Evolutionary conservation across 257 asterid genomes (phyloP).

Genomic region (Solanum neorickii): DNA sequence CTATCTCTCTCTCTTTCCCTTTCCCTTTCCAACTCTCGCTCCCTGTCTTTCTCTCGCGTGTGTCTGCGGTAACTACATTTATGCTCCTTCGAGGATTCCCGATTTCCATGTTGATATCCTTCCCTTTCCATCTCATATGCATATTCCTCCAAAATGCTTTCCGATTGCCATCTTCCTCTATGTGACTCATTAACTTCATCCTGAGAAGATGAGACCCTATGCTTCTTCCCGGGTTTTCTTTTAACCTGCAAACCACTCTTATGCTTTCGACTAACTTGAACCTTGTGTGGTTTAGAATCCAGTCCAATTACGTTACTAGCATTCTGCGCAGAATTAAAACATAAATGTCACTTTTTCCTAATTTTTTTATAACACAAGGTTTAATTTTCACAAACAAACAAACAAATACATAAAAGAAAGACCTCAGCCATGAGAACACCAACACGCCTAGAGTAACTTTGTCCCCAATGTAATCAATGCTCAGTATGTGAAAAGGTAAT

Average conservation of each 20-base stretch:
- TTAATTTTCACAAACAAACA: neutral
- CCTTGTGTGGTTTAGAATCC: neutral
- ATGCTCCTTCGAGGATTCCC: neutral
- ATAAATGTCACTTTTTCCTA: neutral
- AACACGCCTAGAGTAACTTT: conserved; percentile 32
- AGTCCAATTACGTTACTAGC: conserved; percentile 11
- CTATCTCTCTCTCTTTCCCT: conserved; percentile 17
- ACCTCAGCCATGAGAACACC: conserved; percentile 69
- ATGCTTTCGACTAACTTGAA: conserved; percentile 11
- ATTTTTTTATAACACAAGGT: neutral
- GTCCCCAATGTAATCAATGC: conserved; percentile 10
- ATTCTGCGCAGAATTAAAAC: conserved; percentile 10
- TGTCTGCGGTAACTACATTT: neutral
- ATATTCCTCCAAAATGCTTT: neutral
- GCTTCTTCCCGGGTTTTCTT: neutral
- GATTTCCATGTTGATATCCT: neutral
- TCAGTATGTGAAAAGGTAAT: conserved; percentile 26
- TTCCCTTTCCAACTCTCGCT: neutral
- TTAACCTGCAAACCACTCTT: neutral
- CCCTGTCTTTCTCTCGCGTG: neutral
- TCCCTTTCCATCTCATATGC: neutral
- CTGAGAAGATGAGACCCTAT: neutral
- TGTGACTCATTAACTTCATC: neutral
- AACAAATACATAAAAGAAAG: conserved; percentile 35
- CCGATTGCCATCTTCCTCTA: neutral